Base-by-base conservation (phyloP, 202 grass and related monocot genomes). In the Schoenoplectus triqueter region DNA sequence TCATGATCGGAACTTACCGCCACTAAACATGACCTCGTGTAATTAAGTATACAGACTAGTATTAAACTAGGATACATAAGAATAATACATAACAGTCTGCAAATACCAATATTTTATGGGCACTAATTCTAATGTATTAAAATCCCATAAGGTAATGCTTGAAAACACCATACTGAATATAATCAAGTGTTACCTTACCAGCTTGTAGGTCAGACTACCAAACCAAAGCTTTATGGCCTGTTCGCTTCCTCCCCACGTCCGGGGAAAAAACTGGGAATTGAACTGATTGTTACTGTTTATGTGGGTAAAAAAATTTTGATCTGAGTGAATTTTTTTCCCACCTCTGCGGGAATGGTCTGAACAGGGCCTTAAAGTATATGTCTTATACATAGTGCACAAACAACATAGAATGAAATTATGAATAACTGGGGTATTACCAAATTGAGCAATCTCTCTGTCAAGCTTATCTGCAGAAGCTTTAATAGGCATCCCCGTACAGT, bases 401-500 rank as follows among this genome's bases (percentile, higher is more conserved):
- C 18, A 82, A 49, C 31, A 52, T 64, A 62, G 11, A 80, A 45
- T 20, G 3, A 20, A 18, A 46, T 5, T 15, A 55, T 8, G 61
- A 67, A 66, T 11, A 66, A 49, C 41, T 10, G 44, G 7, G 2
- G 10, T 14, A 8, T 5, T 82, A 82, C 80, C 80, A 22, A 82
- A 82, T 68, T 82, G 44, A 2, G 63, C 17, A 1, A 82, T 67
- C 45, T 82, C 80, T 67, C 80, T 64, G 18, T 21, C 5, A 2
- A 82, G 63, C 64, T 97, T 94, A 78, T 97, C 94, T 10, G 92
- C 92, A 0, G 94, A 94, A 31, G 92, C 92, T 74, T 97, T 97
- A 77, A 97, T 97, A 41, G 92, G 92, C 94, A 97, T 97, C 72
- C 94, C 90, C 49, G 94, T 97, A 85, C 92, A 94, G 44, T 97